Base-by-base conservation (phyloP, 2,329 filamentous ascomycete genomes). In the Madurella mycetomatis region DNA sequence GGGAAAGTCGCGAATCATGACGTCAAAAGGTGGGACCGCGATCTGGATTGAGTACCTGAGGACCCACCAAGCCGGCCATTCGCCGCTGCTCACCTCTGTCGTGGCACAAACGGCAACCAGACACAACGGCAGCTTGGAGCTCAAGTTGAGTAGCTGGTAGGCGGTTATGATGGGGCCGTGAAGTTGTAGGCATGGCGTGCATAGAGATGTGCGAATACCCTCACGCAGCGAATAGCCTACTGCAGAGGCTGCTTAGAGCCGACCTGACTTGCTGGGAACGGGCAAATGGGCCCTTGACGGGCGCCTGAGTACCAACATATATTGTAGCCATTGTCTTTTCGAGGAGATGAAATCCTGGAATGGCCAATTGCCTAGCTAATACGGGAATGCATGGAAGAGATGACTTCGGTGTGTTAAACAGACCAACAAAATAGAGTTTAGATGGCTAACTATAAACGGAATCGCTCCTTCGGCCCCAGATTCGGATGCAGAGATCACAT, bases 1-100 rank as follows among this genome's bases (percentile, higher is more conserved):
- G 37, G 39, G 44, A 44, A 54, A 9, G 53, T 55, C 39, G 32
- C 19, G 31, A 57, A 57, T 55, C 47, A 60, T 60, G 57, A 60
- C 57, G 57, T 60, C 47, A 54, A 47, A 49, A 17, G 18, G 42
- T 55, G 46, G 45, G 34, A 18, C 41, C 16, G 13, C 45, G 11
- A 30, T 41, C 13, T 54, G 37, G 50, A 41, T 47, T 44, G 48
- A 51, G n/a, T n/a, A 41, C 32, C 11, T 11, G 9, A 37, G 34
- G 25, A 25, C 25, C 25, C 25, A 25, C 25, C 7, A 15, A 37
- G 34, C 9, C 34, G 9, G 34, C 9, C 34, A 11, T 9, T 12
- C 34, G 13, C 45, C 15, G 2, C 49, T 31, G 45, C 43, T 44
- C 31, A 31, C 18, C 15, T 40, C 43, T 52, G 18, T 32, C 25